Evolutionary conservation across 1,284 basidiomycete genomes (phyloP).

Genomic region (Cutaneotrichosporon daszewskae): DNA sequence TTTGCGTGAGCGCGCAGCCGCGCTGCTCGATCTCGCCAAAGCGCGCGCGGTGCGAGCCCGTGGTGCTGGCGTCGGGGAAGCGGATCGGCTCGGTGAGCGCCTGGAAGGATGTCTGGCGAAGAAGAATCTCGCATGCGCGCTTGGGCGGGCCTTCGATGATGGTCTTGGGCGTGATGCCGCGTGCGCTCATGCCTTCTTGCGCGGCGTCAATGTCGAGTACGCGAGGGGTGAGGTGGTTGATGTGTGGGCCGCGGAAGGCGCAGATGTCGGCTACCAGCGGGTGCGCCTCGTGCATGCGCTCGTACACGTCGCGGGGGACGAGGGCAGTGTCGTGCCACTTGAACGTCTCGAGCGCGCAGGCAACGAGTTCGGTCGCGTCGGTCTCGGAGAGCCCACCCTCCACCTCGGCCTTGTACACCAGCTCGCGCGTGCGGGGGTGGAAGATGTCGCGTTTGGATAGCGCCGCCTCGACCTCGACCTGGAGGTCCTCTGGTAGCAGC

Average conservation of each 20-base stretch:
- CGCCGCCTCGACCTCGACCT: slow-evolving; percentile 29
- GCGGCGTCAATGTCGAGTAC: slow-evolving; percentile 49
- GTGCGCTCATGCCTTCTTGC: slow-evolving; percentile 42
- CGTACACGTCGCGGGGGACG: slow-evolving; percentile 38
- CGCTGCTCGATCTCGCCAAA: slow-evolving; percentile 51
- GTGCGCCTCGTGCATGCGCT: slow-evolving; percentile 36
- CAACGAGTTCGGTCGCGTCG: slow-evolving; percentile 37
- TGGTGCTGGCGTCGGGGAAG: slow-evolving; percentile 27
- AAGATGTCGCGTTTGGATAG: slow-evolving; percentile 43
- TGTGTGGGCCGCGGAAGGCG: slow-evolving; percentile 48
- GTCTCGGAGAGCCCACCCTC: slow-evolving; percentile 25
- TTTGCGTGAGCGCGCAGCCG: slow-evolving; percentile 45
- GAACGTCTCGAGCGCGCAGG: slow-evolving; percentile 45
- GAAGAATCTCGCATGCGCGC: slow-evolving; percentile 42
- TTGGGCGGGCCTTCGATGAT: slow-evolving; percentile 48
- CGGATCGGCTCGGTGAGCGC: slow-evolving; percentile 46
- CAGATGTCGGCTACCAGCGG: slow-evolving; percentile 48
- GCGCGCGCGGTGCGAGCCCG: slow-evolving; percentile 46
- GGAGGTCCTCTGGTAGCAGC: slow-evolving; percentile 35
- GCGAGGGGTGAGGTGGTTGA: slow-evolving; percentile 50
- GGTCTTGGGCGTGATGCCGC: slow-evolving; percentile 47
- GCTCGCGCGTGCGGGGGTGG: slow-evolving; percentile 28
- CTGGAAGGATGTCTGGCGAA: slow-evolving; percentile 49
- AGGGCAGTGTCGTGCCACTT: slow-evolving; percentile 46
- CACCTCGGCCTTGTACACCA: slow-evolving; percentile 39